These are phyloP conservation scores for peach (Prunus persica) DNA, from an alignment of 306 rosid genomes.

Conservation along the genomic window DNA sequence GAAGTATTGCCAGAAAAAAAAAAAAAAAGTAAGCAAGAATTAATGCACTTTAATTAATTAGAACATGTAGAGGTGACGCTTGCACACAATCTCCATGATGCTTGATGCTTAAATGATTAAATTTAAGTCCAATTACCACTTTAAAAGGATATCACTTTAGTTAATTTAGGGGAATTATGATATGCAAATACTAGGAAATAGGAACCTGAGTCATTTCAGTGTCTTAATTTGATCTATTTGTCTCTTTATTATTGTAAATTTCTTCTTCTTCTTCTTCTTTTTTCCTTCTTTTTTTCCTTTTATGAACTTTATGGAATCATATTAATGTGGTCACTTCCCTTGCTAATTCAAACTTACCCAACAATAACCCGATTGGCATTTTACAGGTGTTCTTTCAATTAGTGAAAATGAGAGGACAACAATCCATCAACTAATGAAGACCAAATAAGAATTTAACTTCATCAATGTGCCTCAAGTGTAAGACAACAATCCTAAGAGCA, in stretches of 20 bases:
- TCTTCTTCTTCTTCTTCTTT: not conserved
- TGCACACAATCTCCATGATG: slow-evolving; percentile 10
- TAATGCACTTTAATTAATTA: not conserved
- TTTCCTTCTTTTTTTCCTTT: not conserved
- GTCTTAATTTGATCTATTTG: too few species aligned
- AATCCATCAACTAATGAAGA: not conserved
- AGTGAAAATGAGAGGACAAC: not conserved
- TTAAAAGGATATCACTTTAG: too few species aligned
- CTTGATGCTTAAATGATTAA: not conserved
- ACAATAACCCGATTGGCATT: not conserved
- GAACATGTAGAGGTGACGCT: slow-evolving; percentile 7
- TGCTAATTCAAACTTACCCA: not conserved
- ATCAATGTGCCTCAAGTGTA: not conserved
- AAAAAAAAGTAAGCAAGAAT: not conserved
- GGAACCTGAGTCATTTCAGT: not conserved
- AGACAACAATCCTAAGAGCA: not conserved
- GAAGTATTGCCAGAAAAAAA: not conserved
- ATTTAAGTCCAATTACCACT: too few species aligned
- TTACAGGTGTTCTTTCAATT: not conserved
- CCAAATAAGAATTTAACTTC: not conserved
- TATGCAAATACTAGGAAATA: not conserved
- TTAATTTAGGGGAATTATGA: too few species aligned
- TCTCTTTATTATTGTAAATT: too few species aligned
- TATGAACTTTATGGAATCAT: not conserved
- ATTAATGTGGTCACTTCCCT: not conserved